Percentiles rank a stretch among this genome's conserved stretches.
These are phyloP conservation scores for Tetraselmis striata DNA, from an alignment of 139 green algal genomes.

Conservation along the genomic window DNA sequence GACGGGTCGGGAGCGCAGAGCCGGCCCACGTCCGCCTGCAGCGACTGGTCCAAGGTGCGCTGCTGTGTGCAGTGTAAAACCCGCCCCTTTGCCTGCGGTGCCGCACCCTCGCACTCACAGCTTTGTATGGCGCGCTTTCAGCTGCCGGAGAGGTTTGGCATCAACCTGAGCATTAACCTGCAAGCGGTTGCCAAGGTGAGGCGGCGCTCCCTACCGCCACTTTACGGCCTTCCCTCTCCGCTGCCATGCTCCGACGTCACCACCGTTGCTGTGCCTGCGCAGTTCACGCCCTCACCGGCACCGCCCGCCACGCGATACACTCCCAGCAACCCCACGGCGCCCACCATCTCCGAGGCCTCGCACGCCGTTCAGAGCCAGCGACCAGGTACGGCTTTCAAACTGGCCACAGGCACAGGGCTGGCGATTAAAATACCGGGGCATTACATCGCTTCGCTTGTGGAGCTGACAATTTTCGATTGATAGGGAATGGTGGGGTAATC, in stretches of 20 bases:
- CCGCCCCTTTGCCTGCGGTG: background rate
- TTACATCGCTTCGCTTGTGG: no score
- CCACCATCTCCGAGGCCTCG: background rate
- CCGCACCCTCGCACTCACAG: background rate
- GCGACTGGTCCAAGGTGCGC: background rate
- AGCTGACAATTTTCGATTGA: no score
- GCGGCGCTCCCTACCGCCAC: background rate
- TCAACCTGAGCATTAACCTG: background rate
- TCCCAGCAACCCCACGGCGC: background rate
- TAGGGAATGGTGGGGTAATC: no score
- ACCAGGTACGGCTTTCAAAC: background rate
- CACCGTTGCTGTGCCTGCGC: no score
- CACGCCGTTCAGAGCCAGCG: background rate
- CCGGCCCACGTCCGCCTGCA: background rate
- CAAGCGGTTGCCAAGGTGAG: background rate
- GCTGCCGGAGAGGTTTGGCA: background rate
- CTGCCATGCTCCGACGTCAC: no score
- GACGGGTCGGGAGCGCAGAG: background rate
- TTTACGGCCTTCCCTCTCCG: background rate
- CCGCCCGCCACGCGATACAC: background rate
- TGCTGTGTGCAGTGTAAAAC: background rate
- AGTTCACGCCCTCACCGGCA: background rate
- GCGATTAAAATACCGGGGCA: no score
- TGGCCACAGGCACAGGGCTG: no score
- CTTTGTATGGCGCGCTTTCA: background rate